phyloP scores from a whole-genome alignment of 306 rosid species.

The Trifolium fragiferum region DNA sequence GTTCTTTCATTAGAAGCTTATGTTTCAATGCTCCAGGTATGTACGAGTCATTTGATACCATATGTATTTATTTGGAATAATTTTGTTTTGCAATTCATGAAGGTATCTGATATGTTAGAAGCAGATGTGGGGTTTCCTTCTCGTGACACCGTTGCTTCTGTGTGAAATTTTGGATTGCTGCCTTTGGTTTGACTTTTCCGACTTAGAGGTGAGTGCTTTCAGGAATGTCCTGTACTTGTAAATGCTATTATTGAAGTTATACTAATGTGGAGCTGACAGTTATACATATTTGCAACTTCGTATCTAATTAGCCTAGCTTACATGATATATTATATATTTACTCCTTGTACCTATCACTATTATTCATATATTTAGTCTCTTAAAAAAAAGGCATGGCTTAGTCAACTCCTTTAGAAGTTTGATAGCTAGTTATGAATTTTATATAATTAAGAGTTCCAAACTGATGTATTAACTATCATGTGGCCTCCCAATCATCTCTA shows the following conservation, averaged over 20 bases:
- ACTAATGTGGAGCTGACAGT: too few relatives aligned
- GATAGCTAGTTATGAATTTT: too few relatives aligned
- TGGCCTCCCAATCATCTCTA: too few relatives aligned
- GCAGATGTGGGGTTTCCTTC: conserved; percentile 96
- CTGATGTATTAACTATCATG: too few relatives aligned
- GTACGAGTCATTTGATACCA: conserved; percentile 97
- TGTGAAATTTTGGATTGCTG: conserved; percentile 99
- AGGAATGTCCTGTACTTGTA: conserved; percentile 30
- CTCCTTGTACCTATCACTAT: too few relatives aligned
- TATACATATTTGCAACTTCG: too few relatives aligned
- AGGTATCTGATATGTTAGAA: conserved; percentile 97
- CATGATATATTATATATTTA: too few relatives aligned
- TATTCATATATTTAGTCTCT: too few relatives aligned
- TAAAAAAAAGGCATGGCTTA: too few relatives aligned
- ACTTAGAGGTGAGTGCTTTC: conserved; percentile 81
- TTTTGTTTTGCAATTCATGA: conserved; percentile 99
- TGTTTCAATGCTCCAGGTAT: conserved; percentile 67
- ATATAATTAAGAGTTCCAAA: too few relatives aligned
- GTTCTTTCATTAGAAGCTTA: conserved; percentile 30
- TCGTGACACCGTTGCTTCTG: conserved; percentile 92
- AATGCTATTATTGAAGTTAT: conserved; percentile 24
- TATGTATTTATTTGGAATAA: conserved; percentile 99
- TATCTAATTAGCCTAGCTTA: too few relatives aligned
- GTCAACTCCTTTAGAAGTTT: too few relatives aligned
- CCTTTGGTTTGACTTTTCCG: conserved; percentile 99